Conservation (phyloP, 306 rosid species). For the Sindora glabra region DNA sequence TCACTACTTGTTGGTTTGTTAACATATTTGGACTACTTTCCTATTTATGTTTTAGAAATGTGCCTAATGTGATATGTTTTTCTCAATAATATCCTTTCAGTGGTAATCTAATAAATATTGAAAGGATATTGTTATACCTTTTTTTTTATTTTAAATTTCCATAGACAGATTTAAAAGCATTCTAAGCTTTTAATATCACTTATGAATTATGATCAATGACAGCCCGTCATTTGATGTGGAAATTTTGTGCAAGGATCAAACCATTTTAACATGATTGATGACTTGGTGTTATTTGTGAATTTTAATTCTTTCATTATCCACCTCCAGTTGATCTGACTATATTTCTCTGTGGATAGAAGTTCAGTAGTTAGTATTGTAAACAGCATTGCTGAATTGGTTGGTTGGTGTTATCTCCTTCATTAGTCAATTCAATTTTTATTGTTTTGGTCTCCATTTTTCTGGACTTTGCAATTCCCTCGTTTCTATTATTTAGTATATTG, state of each 20-base stretch:
- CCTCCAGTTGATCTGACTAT: neutral
- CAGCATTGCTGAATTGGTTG: neutral
- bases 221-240: neutral
- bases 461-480: neutral
- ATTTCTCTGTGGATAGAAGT: too few species aligned
- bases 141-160: too few species aligned
- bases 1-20: neutral
- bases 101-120: neutral
- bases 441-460: slow-evolving; percentile 6
- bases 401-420: neutral
- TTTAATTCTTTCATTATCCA: neutral
- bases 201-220: neutral
- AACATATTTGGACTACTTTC: neutral
- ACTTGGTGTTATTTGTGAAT: neutral
- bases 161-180: neutral
- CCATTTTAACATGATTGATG: neutral
- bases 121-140: neutral
- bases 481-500: neutral
- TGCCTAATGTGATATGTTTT: neutral
- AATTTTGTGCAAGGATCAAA: neutral
- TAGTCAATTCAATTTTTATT: neutral
- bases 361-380: neutral
- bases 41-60: neutral
- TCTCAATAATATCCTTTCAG: neutral
- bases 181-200: neutral